Evolutionary conservation across 768 basidiomycete genomes (phyloP).

Genomic region (Neoboletus brunneissimus): DNA sequence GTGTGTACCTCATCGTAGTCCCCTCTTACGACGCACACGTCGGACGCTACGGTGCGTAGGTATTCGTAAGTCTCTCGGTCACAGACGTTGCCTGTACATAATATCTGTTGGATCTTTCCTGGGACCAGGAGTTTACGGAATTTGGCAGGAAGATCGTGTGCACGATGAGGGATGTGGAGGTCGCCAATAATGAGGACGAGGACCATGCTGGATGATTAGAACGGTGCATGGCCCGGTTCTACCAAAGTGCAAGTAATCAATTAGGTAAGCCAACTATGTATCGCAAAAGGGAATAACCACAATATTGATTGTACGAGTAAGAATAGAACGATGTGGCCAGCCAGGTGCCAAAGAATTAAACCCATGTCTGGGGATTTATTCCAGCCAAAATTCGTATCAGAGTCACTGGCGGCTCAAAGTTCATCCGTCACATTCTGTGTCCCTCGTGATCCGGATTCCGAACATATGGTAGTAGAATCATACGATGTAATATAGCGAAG

Average conservation of each 20-base stretch:
- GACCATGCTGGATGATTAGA: slow-evolving; percentile 41
- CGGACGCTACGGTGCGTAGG: slow-evolving; percentile 88
- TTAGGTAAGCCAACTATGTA: slow-evolving; percentile 27
- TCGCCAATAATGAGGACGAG: slow-evolving; percentile 97
- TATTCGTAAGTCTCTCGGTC: slow-evolving; percentile 98
- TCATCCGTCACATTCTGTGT: slow-evolving; percentile 1
- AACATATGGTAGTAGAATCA: background rate
- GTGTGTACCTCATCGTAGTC: slow-evolving; percentile 89
- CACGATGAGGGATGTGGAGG: slow-evolving; percentile 90
- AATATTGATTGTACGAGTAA: background rate
- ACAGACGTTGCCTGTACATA: slow-evolving; percentile 96
- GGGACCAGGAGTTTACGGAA: slow-evolving; percentile 96
- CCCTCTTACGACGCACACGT: slow-evolving; percentile 88
- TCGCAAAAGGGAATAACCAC: background rate
- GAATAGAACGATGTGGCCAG: background rate
- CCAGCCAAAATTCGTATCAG: background rate
- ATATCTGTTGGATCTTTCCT: slow-evolving; percentile 96
- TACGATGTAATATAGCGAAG: background rate
- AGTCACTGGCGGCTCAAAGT: slow-evolving; percentile 2
- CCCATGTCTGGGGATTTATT: background rate
- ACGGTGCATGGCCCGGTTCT: background rate
- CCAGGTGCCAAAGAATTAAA: background rate
- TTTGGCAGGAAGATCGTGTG: slow-evolving; percentile 89
- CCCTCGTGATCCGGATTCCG: slow-evolving; percentile 12
- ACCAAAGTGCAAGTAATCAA: background rate